Percentiles rank a stretch among this genome's conserved stretches.
Conservation (phyloP, 2,329 filamentous ascomycete genomes). For the Cyclaneusma minus region DNA sequence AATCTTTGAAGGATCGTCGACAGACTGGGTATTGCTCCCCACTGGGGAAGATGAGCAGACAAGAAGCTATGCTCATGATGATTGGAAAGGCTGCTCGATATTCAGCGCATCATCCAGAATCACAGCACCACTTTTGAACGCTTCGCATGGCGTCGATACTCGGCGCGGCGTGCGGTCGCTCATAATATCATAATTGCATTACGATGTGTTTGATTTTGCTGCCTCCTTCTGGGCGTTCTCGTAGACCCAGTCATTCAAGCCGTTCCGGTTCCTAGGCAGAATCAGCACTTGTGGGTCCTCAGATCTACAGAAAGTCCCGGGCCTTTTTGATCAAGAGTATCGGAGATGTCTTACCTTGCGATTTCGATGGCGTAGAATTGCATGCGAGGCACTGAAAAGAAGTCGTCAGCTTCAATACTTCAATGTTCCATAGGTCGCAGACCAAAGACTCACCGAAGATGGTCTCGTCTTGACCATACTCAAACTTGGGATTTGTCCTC, state of each 20-base stretch:
- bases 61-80: too few relatives aligned
- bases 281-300: too few relatives aligned
- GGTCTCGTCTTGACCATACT: slow-evolving; percentile 79
- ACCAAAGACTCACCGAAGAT: slow-evolving; percentile 60
- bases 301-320: too few relatives aligned
- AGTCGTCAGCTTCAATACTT: too few relatives aligned
- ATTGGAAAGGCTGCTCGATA: too few relatives aligned
- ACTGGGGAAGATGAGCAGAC: too few relatives aligned
- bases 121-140: too few relatives aligned
- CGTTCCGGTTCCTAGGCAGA: slow-evolving; percentile 53
- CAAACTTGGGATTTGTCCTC: slow-evolving; percentile 57
- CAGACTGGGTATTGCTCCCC: too few relatives aligned
- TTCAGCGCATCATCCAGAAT: too few relatives aligned
- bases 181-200: not conserved
- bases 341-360: slow-evolving; percentile 34
- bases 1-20: too few relatives aligned
- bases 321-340: slow-evolving; percentile 2
- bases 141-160: too few relatives aligned
- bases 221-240: slow-evolving; percentile 57
- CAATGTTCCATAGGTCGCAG: not conserved
- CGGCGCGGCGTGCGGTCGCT: slow-evolving; percentile 23
- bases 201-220: not conserved
- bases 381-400: slow-evolving; percentile 41
- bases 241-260: slow-evolving; percentile 94
- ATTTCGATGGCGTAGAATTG: slow-evolving; percentile 73